These are phyloP conservation scores for Aspergillus aculeatinus DNA, from an alignment of 2,329 filamentous ascomycete genomes.

Conservation along the genomic window DNA sequence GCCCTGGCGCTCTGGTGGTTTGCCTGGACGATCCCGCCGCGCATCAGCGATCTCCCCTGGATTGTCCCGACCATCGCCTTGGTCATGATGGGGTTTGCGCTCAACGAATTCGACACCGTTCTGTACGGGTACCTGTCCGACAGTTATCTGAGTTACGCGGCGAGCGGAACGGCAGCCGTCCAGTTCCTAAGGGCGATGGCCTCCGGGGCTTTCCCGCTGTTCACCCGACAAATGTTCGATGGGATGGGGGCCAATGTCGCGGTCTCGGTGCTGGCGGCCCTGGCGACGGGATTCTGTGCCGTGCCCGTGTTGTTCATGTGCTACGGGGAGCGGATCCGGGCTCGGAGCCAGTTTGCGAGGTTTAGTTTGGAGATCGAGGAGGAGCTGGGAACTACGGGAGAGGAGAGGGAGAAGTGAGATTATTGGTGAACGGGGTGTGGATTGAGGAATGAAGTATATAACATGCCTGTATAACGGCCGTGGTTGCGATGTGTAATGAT, in stretches of 20 bases:
- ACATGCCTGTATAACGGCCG: no score
- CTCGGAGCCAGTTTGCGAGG: conserved; percentile 36
- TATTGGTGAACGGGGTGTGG: no score
- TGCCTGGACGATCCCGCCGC: conserved; percentile 48
- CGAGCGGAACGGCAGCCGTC: conserved; percentile 44
- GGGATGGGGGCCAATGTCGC: conserved; percentile 39
- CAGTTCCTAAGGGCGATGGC: conserved; percentile 39
- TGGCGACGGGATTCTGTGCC: conserved; percentile 42
- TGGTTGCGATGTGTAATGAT: no score
- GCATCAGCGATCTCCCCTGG: conserved; percentile 34
- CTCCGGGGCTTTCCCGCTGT: conserved; percentile 41
- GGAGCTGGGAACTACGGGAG: conserved; percentile 7
- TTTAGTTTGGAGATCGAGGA: conserved; percentile 29
- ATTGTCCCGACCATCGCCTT: conserved; percentile 42
- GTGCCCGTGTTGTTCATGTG: conserved; percentile 33
- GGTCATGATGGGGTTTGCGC: conserved; percentile 46
- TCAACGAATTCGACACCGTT: conserved; percentile 47
- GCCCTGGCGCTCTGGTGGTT: conserved; percentile 49
- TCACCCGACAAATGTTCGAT: conserved; percentile 41
- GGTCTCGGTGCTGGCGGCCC: conserved; percentile 37
- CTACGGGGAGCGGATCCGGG: conserved; percentile 34
- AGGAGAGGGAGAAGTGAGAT: neutral
- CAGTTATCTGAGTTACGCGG: conserved; percentile 45
- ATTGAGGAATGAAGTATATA: no score
- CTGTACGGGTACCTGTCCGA: conserved; percentile 46